Evolutionary conservation across 179 eudicot species (phyloP), one percentile per base, ranked within the genome.

Genomic region (Beta macrorhiza): DNA sequence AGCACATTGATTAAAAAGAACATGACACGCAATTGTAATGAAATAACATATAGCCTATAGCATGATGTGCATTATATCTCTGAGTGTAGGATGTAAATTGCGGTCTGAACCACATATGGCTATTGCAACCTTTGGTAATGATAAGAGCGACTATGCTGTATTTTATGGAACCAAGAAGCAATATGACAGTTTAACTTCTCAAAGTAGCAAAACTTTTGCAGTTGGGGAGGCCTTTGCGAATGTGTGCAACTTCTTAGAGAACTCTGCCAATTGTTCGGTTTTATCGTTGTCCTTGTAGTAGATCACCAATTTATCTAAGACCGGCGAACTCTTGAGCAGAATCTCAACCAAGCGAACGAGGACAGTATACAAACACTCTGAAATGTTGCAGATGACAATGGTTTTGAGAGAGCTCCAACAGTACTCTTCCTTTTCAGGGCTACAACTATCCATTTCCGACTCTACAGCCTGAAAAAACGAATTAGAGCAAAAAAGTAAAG

Each of bases 401-500:
- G 72, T 63, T 67, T 67, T 67, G 37, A 67, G 72, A 67, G 72
- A 67, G 51, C 49, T 42, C 72, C 51, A 44, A 16, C 17, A 37
- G 12, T 44, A 37, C 72, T 22, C 49, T 14, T 37, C 49, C 49
- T 67, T 67, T 29, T 44, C 72, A n/a, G 0, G 72, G 49, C 14
- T 67, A 44, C n/a, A 67, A 67, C 20, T 16, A 29, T 44, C 51
- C 4, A 67, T 45, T 67, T 67, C 49, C 15, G 4, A 15, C 49
- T 67, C 51, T 14, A 67, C 72, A 42, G n/a, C 19, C 72, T 67
- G 72, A 47, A 67, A 8, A 12, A 65, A 29, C 4, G 45, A 32
- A 29, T 16, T 25, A 37, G 8, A 42, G 12, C 32, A 4, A 7
- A 68, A 19, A 67, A 1, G 4, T 6, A 42, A 37, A 68, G 20